Evolutionary conservation across 257 asterid species (phyloP).

Genomic region (Penstemon eatonii): DNA sequence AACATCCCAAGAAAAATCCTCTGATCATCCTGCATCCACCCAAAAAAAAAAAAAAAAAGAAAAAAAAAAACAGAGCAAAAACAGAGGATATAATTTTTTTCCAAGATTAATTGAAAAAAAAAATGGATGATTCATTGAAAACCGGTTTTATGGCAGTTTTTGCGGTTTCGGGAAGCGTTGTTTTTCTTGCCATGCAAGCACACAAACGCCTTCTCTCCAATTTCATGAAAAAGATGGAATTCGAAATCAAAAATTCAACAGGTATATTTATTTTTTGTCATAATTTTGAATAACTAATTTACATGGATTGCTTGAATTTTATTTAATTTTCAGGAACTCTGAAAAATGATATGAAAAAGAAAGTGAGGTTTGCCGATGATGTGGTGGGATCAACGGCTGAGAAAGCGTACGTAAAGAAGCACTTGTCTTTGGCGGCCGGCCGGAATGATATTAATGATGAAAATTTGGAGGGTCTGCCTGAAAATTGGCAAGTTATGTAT

Average conservation of each 20-base stretch:
- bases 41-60: neutral
- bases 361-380: constrained; percentile 50
- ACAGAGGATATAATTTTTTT: neutral
- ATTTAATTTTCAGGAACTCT: constrained; percentile 26
- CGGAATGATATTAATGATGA: constrained; percentile 29
- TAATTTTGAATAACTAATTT: neutral
- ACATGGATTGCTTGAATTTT: neutral
- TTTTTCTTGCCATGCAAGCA: constrained; percentile 67
- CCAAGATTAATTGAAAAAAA: neutral
- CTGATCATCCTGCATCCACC: constrained; percentile 18
- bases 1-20: constrained; percentile 1
- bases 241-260: constrained; percentile 44
- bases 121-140: constrained; percentile 58
- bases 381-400: constrained; percentile 21
- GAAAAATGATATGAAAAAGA: constrained; percentile 48
- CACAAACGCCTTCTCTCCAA: constrained; percentile 82
- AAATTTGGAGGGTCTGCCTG: constrained; percentile 56
- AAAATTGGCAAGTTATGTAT: constrained; percentile 73
- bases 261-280: constrained; percentile 21
- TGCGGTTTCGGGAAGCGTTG: constrained; percentile 90
- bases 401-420: constrained; percentile 11
- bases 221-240: constrained; percentile 77
- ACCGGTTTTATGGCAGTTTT: constrained; percentile 76
- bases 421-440: neutral
- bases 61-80: neutral